Base-by-base conservation (phyloP, 2,329 filamentous ascomycete genomes). In the Neonectria punicea region DNA sequence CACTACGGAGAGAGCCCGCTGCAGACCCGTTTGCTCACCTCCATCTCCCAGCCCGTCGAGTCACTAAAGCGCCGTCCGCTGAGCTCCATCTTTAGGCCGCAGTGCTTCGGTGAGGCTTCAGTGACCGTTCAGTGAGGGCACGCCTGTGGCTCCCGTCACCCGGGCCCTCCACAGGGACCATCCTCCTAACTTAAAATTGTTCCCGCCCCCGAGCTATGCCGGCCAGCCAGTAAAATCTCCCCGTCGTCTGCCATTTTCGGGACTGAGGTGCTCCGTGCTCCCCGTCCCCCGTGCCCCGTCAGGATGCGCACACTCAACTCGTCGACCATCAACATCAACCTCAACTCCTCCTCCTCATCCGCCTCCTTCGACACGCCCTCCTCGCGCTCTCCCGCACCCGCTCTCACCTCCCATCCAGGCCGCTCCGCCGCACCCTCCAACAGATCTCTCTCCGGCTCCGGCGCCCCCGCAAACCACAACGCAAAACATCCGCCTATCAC, bases 281-380 rank as follows among this genome's bases (percentile, higher is more conserved):
- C 54, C 53, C 60, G 44, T 67, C 49, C 61, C 57, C 59, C 66
- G 64, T 58, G 59, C 55, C 68, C 58, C 64, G 60, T 67, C 71
- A 74, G 70, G 51, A 74, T 74, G 72, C 72, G 72, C 59, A 74
- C 72, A 61, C 67, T 74, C 54, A 73, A 70, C 58, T 61, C 65
- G 36, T 67, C 65, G 8, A 30, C 53, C 16, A 61, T 61, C 66
- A 73, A 69, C 67, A 71, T 74, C 70, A 71, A 73, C 65, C 47
- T 43, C 60, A 59, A 58, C 59, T 34, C 62, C 59, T 43, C 50
- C 14, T n/a, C 58, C 20, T 51, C 63, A n/a, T 36, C 50, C 64
- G 69, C 70, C 34, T 67, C 70, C 65, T 72, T 61, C 58, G 61
- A 67, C 47, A 65, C 65, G 28, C 53, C 72, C 49, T 60, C 72